Conservation (phyloP, 805 yeast genomes). For the Yarrowia phangngaensis region DNA sequence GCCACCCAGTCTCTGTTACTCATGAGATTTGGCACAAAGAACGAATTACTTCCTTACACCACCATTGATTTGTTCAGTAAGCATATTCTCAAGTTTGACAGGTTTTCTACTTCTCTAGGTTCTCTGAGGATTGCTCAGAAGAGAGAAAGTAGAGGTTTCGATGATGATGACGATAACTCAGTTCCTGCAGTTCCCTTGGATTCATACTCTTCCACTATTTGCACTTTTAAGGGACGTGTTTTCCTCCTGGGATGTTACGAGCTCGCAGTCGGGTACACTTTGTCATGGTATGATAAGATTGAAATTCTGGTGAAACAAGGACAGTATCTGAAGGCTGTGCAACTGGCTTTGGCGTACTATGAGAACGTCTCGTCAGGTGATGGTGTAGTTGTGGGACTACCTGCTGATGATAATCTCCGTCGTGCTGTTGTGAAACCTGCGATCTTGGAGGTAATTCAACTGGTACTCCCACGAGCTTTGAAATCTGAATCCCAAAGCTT, state of each 20-base stretch:
- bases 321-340: constrained; percentile 54
- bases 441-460: constrained; percentile 52
- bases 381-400: constrained; percentile 50
- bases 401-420: constrained; percentile 45
- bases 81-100: constrained; percentile 42
- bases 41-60: constrained; percentile 46
- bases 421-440: constrained; percentile 51
- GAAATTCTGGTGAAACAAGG: constrained; percentile 48
- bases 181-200: constrained; percentile 38
- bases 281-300: constrained; percentile 68
- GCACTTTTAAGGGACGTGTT: constrained; percentile 46
- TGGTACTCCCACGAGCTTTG: constrained; percentile 4
- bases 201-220: constrained; percentile 41
- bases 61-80: constrained; percentile 45
- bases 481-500: not conserved
- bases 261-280: constrained; percentile 53
- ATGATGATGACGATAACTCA: constrained; percentile 29
- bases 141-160: not conserved
- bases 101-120: constrained; percentile 34
- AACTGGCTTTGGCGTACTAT: constrained; percentile 52
- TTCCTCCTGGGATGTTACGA: constrained; percentile 54
- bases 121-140: constrained; percentile 28
- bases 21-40: constrained; percentile 44
- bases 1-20: constrained; percentile 47
- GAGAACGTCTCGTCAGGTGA: constrained; percentile 37